These are phyloP conservation scores for Lentinula boryana DNA, from an alignment of 768 basidiomycete genomes.

Conservation along the genomic window DNA sequence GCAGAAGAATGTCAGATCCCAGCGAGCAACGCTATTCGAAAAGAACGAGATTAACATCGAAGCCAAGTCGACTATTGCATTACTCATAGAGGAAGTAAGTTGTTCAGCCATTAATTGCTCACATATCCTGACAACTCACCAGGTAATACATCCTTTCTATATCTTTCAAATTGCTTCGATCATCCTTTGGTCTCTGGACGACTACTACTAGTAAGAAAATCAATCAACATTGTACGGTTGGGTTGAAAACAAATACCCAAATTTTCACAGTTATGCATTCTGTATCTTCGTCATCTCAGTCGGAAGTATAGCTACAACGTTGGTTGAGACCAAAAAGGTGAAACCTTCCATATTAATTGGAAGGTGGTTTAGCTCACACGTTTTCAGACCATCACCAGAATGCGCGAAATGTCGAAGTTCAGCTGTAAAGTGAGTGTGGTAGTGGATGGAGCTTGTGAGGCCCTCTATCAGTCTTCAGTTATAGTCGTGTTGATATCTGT, in stretches of 20 bases:
- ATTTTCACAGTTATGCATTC: conserved; percentile 38
- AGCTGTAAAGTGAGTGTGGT: conserved; percentile 71
- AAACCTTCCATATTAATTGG: conserved; percentile 9
- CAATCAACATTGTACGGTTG: background rate
- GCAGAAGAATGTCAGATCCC: conserved; percentile 42
- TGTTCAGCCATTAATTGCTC: background rate
- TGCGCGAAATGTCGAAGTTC: conserved; percentile 95
- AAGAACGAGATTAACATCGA: conserved; percentile 86
- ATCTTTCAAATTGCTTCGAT: conserved; percentile 98
- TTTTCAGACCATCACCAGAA: conserved; percentile 71
- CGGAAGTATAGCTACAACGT: conserved; percentile 76
- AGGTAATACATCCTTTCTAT: conserved; percentile 97
- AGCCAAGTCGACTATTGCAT: conserved; percentile 69
- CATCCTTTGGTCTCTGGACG: conserved; percentile 87
- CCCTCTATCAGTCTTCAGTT: background rate
- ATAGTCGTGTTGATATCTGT: background rate
- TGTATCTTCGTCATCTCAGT: conserved; percentile 91
- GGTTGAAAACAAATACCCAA: background rate
- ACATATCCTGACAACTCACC: background rate
- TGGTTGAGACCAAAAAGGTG: conserved; percentile 90
- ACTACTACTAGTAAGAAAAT: conserved; percentile 89
- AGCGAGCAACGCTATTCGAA: conserved; percentile 74
- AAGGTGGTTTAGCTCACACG: background rate
- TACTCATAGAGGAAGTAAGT: conserved; percentile 85
- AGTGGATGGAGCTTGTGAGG: conserved; percentile 67